A percentile compares a stretch with the other conserved stretches of the same genome.
phyloP scores from a whole-genome alignment of 805 yeast genomes.

The Metschnikowia hibisci region DNA sequence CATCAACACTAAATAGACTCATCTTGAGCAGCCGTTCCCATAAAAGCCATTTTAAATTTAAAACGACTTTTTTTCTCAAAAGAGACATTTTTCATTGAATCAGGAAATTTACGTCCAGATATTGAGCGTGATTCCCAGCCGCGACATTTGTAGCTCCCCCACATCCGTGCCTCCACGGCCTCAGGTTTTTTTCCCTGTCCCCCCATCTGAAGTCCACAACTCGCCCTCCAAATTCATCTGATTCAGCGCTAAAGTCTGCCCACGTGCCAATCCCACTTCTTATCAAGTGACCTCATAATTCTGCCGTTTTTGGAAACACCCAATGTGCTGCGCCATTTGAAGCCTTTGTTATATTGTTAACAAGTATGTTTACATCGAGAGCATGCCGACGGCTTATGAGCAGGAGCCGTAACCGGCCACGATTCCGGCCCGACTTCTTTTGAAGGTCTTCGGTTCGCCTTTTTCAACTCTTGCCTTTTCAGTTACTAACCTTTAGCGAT shows the following conservation, averaged over 20 bases:
- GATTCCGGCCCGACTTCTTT: not conserved
- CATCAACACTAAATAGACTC: no score
- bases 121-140: constrained; percentile 3
- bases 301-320: not conserved
- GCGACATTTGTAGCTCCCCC: constrained; percentile 6
- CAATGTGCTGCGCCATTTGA: constrained; percentile 4
- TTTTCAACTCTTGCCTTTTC: not conserved
- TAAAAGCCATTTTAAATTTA: no score
- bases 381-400: not conserved
- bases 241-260: not conserved
- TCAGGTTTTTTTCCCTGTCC: constrained; percentile 1
- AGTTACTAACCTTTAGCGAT: constrained; percentile 7
- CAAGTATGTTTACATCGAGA: constrained; percentile 3
- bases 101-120: no score
- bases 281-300: not conserved
- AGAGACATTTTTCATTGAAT: no score
- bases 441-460: not conserved
- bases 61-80: no score
- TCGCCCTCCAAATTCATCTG: not conserved
- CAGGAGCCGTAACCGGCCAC: not conserved
- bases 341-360: constrained; percentile 5
- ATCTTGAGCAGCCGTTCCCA: no score
- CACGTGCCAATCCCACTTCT: not conserved
- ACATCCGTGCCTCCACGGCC: constrained; percentile 5
- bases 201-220: not conserved